These are phyloP conservation scores for Chaetoceros muelleri DNA, from an alignment of 108 stramenopile species.

Conservation along the genomic window DNA sequence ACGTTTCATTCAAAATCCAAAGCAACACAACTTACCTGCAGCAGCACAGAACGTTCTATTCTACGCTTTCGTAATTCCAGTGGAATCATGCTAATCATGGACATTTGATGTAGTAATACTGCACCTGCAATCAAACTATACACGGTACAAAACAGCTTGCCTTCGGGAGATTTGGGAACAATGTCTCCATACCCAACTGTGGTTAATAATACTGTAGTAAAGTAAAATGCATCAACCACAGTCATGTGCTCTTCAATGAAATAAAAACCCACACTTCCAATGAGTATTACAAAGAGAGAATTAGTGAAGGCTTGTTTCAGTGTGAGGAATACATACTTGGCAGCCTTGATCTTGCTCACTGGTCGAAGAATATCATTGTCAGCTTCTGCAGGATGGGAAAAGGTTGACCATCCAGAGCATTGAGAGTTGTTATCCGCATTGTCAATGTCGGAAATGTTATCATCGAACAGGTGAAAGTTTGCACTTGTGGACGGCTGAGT, in stretches of 20 bases:
- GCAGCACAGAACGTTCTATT: conserved; percentile 69
- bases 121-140: conserved; percentile 73
- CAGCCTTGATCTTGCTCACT: conserved; percentile 38
- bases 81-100: conserved; percentile 84
- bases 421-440: conserved; percentile 3
- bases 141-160: conserved; percentile 57
- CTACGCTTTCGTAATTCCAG: conserved; percentile 71
- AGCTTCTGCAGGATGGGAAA: conserved; percentile 12
- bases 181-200: conserved; percentile 76
- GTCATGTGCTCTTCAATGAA: conserved; percentile 68
- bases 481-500: background rate
- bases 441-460: background rate
- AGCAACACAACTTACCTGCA: conserved; percentile 16
- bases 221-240: conserved; percentile 37
- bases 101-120: conserved; percentile 79
- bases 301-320: conserved; percentile 65
- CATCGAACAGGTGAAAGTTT: background rate
- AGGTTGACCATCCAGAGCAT: conserved; percentile 21
- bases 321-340: conserved; percentile 73
- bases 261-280: conserved; percentile 74
- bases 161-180: conserved; percentile 59
- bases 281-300: conserved; percentile 66
- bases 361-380: conserved; percentile 16
- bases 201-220: conserved; percentile 5
- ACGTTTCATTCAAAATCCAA: background rate